Conservation (phyloP, 805 yeast species). For the Candida wancherniae region DNA sequence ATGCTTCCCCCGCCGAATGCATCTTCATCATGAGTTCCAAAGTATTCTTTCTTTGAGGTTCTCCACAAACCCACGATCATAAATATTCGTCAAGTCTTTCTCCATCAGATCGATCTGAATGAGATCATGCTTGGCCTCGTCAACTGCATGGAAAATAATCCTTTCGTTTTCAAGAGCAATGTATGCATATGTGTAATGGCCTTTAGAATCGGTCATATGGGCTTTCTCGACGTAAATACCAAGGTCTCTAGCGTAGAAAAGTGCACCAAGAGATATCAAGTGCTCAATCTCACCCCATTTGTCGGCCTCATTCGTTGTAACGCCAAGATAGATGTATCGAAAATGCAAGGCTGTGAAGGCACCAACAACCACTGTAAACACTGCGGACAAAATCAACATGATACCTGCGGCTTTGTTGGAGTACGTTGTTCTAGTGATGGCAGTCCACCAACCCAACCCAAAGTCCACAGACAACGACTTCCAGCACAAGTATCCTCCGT, state of each 20-base stretch:
- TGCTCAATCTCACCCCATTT: slow-evolving; percentile 64
- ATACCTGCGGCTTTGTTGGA: slow-evolving; percentile 39
- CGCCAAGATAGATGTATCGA: slow-evolving; percentile 54
- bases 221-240: slow-evolving; percentile 22
- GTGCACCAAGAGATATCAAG: slow-evolving; percentile 13
- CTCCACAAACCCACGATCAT: slow-evolving; percentile 43
- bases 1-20: no score
- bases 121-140: slow-evolving; percentile 11
- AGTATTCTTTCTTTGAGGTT: slow-evolving; percentile 39
- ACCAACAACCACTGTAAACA: slow-evolving; percentile 39
- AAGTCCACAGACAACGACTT: slow-evolving; percentile 14
- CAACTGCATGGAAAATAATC: slow-evolving; percentile 17
- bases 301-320: slow-evolving; percentile 68
- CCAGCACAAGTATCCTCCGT: slow-evolving; percentile 39
- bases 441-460: slow-evolving; percentile 17
- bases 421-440: slow-evolving; percentile 23
- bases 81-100: slow-evolving; percentile 37
- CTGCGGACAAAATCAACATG: slow-evolving; percentile 40
- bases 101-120: slow-evolving; percentile 22
- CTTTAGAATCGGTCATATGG: slow-evolving; percentile 6
- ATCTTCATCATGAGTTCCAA: no score
- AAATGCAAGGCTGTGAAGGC: slow-evolving; percentile 35
- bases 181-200: slow-evolving; percentile 19
- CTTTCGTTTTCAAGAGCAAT: slow-evolving; percentile 25
- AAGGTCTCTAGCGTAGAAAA: slow-evolving; percentile 9